These are phyloP conservation scores for Heterococcus sp. DNA, from an alignment of 108 stramenopile genomes.

Conservation along the genomic window DNA sequence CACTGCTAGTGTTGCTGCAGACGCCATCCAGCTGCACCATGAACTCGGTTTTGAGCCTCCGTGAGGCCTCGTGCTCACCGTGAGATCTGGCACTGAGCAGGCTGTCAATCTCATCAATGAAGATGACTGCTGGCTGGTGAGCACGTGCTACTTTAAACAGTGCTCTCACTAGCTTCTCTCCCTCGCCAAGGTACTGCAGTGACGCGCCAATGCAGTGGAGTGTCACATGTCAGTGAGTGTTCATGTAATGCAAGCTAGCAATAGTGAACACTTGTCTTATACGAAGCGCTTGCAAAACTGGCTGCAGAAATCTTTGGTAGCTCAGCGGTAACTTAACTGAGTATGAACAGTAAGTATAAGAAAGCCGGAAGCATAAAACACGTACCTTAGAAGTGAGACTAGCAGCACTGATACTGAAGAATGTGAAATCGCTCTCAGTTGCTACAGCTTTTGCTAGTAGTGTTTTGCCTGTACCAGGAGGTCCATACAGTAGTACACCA, in stretches of 20 bases:
- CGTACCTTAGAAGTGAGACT: slow-evolving; percentile 64
- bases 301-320: no score
- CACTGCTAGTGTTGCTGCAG: slow-evolving; percentile 37
- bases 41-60: slow-evolving; percentile 95
- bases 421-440: slow-evolving; percentile 93
- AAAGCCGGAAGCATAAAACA: no score
- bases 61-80: slow-evolving; percentile 76
- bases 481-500: slow-evolving; percentile 90
- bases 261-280: no score
- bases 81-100: slow-evolving; percentile 30
- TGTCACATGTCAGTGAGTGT: no score
- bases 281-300: no score
- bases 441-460: slow-evolving; percentile 99
- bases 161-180: slow-evolving; percentile 88
- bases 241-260: no score
- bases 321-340: no score
- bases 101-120: slow-evolving; percentile 76
- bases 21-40: slow-evolving; percentile 85
- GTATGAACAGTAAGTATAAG: no score
- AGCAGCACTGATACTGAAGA: slow-evolving; percentile 93
- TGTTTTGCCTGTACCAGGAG: slow-evolving; percentile 76
- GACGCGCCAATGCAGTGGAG: no score
- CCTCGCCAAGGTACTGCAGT: slow-evolving; percentile 84
- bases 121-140: slow-evolving; percentile 64
- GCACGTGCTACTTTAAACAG: slow-evolving; percentile 64